Percentiles rank a stretch among this genome's conserved stretches.
These are phyloP conservation scores for Chytriomyces confervae DNA, from an alignment of 192 early-diverging fungal genomes.

Conservation along the genomic window DNA sequence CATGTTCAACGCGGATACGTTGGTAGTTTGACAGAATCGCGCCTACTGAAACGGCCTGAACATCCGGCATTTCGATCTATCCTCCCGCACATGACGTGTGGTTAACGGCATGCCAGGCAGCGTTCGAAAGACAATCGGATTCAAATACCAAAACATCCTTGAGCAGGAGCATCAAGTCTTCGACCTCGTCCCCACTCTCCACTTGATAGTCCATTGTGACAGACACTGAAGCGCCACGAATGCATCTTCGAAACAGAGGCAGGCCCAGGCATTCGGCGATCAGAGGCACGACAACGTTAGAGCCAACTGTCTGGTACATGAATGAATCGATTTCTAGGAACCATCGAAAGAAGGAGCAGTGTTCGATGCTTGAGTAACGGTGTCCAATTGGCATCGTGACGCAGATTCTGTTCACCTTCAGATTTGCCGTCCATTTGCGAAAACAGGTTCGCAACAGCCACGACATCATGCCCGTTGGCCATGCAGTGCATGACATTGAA, in stretches of 20 bases:
- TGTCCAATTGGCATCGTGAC: neutral
- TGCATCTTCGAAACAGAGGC: slow-evolving; percentile 81
- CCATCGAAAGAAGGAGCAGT: neutral
- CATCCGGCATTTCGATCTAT: slow-evolving; percentile 69
- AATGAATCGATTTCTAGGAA: slow-evolving; percentile 91
- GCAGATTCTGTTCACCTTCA: slow-evolving; percentile 53
- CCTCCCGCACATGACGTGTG: neutral
- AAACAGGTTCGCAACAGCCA: slow-evolving; percentile 91
- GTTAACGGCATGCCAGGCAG: neutral
- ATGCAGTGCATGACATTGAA: slow-evolving; percentile 96
- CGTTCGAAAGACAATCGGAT: neutral
- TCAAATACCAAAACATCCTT: slow-evolving; percentile 64
- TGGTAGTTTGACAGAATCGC: slow-evolving; percentile 98
- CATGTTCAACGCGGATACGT: slow-evolving; percentile 93
- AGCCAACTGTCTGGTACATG: slow-evolving; percentile 96
- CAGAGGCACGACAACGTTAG: slow-evolving; percentile 80
- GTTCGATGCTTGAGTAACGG: neutral
- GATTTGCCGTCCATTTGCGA: slow-evolving; percentile 67
- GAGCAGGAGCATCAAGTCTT: slow-evolving; percentile 85
- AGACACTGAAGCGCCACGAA: slow-evolving; percentile 70
- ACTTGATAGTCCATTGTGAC: slow-evolving; percentile 70
- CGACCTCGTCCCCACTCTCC: slow-evolving; percentile 87
- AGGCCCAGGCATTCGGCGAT: slow-evolving; percentile 83
- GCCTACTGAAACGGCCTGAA: slow-evolving; percentile 87
- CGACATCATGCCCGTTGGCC: slow-evolving; percentile 87